Conservation (phyloP, 805 yeast genomes). For the Yarrowia sp. region DNA sequence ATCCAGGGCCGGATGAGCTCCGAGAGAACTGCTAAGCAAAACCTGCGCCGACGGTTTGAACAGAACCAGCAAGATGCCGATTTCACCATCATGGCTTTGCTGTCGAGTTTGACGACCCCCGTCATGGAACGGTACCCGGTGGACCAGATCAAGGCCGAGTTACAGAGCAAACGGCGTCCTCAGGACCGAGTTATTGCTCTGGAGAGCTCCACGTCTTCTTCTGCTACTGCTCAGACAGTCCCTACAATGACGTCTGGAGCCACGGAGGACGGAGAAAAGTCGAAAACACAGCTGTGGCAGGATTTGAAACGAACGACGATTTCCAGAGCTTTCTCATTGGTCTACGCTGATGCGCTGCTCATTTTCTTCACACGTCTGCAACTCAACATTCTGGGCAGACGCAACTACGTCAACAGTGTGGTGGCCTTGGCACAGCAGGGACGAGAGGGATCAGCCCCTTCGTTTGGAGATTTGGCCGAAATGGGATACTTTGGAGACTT, state of each 20-base stretch:
- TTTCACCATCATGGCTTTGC: slow-evolving; percentile 74
- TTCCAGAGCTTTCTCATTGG: slow-evolving; percentile 66
- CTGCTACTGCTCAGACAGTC: slow-evolving; percentile 23
- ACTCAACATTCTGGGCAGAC: slow-evolving; percentile 81
- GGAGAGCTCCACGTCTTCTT: slow-evolving; percentile 16
- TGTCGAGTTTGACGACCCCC: slow-evolving; percentile 71
- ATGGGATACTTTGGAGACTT: slow-evolving; percentile 23
- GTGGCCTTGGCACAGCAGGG: slow-evolving; percentile 58
- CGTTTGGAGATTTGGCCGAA: slow-evolving; percentile 18
- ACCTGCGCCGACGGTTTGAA: slow-evolving; percentile 75
- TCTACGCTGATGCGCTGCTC: slow-evolving; percentile 66
- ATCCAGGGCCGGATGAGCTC: slow-evolving; percentile 53
- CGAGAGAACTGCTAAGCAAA: slow-evolving; percentile 61
- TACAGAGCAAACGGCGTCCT: slow-evolving; percentile 55
- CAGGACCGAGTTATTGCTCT: slow-evolving; percentile 29
- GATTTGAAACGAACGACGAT: slow-evolving; percentile 73
- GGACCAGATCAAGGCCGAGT: slow-evolving; percentile 66
- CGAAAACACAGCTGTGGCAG: slow-evolving; percentile 76
- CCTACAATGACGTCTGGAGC: slow-evolving; percentile 21
- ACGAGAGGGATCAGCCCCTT: slow-evolving; percentile 25
- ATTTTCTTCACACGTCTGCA: slow-evolving; percentile 81
- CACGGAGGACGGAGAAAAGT: slow-evolving; percentile 37
- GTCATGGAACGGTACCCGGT: slow-evolving; percentile 63
- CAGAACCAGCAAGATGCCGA: slow-evolving; percentile 92
- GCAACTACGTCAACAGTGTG: slow-evolving; percentile 78